Conservation (phyloP, 202 grass and related monocot genomes). For the Setaria viridis region DNA sequence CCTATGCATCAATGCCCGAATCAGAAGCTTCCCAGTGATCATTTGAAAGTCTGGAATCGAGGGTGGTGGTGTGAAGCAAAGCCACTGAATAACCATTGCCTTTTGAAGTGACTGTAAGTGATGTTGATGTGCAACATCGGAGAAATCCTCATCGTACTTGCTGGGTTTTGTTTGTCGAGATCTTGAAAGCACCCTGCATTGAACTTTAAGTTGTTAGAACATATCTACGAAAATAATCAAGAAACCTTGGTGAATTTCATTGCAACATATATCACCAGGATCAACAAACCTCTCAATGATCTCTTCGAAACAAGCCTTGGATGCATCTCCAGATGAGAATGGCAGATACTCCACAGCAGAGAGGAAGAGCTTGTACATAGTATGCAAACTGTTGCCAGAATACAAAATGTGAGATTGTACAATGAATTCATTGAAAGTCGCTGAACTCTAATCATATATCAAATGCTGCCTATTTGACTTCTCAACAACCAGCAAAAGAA, state of each 20-base stretch:
- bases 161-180: conserved; percentile 76
- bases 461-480: not conserved
- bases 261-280: conserved; percentile 22
- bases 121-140: conserved; percentile 78
- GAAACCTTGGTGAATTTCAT: conserved; percentile 6
- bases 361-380: conserved; percentile 93
- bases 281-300: conserved; percentile 90
- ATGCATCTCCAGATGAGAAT: conserved; percentile 71
- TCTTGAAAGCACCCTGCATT: conserved; percentile 80
- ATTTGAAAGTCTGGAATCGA: conserved; percentile 72
- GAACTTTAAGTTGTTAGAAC: conserved; percentile 40
- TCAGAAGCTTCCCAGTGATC: conserved; percentile 87
- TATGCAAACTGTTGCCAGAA: conserved; percentile 66
- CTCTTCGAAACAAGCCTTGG: conserved; percentile 88
- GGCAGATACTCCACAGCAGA: conserved; percentile 93
- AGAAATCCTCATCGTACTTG: conserved; percentile 61
- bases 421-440: conserved; percentile 8
- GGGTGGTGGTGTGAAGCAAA: conserved; percentile 91
- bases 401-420: conserved; percentile 13
- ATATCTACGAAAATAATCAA: not conserved
- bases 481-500: not conserved
- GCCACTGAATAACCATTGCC: conserved; percentile 95
- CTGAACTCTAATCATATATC: not conserved
- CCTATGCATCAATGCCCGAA: conserved; percentile 88
- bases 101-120: conserved; percentile 91